Conservation (phyloP, 2,329 filamentous ascomycete species). For the Harringtonia lauricola region DNA sequence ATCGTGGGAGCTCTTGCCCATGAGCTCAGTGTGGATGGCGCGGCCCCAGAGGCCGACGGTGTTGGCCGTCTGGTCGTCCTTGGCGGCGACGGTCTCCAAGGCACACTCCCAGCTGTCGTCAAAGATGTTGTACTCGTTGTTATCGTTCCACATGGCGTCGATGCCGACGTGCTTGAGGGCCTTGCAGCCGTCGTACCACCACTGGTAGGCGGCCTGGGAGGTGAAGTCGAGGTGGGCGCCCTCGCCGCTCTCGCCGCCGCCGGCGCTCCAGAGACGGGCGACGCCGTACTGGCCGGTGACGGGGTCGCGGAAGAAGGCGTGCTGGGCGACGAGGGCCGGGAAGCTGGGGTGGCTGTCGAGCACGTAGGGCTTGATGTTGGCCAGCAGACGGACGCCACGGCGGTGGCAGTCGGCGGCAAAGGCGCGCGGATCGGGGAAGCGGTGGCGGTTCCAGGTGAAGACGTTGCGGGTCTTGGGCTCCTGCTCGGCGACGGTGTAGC, state of each 20-base stretch:
- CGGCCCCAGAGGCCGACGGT: constrained; percentile 60
- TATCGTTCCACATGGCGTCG: constrained; percentile 70
- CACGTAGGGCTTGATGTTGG: constrained; percentile 66
- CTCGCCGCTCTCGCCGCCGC: constrained; percentile 57
- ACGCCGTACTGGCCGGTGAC: constrained; percentile 39
- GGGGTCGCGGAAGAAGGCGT: constrained; percentile 54
- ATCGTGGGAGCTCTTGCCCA: constrained; percentile 60
- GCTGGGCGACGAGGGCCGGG: constrained; percentile 41
- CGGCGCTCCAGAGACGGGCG: constrained; percentile 60
- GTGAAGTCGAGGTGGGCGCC: constrained; percentile 67
- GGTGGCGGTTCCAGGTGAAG: constrained; percentile 60
- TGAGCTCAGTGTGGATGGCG: constrained; percentile 57
- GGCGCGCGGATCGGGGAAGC: constrained; percentile 56
- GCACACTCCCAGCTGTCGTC: constrained; percentile 55
- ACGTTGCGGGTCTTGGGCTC: constrained; percentile 60
- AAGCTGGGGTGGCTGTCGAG: constrained; percentile 58
- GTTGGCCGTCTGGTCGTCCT: constrained; percentile 22
- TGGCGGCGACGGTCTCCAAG: constrained; percentile 32
- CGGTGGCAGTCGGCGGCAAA: constrained; percentile 52
- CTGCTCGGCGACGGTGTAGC: constrained; percentile 57
- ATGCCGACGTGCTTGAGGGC: constrained; percentile 52
- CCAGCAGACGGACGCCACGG: constrained; percentile 54
- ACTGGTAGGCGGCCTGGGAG: constrained; percentile 52
- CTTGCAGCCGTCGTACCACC: constrained; percentile 61
- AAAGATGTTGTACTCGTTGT: constrained; percentile 62